These are phyloP conservation scores for Nannochloropsis oceanica DNA, from an alignment of 108 stramenopile genomes.

Conservation along the genomic window DNA sequence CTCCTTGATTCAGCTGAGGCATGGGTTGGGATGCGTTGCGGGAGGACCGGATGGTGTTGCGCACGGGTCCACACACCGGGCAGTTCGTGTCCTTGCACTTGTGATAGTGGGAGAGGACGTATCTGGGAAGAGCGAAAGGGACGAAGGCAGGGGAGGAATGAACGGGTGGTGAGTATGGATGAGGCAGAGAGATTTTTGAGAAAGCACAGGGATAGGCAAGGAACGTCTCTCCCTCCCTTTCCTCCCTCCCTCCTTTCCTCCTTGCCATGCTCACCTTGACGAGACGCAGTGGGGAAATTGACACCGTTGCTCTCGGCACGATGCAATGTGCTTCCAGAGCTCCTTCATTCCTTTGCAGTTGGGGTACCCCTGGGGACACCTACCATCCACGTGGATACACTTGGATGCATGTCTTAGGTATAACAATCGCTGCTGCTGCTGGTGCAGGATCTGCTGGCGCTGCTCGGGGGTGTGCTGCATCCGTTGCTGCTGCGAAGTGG, in stretches of 20 bases:
- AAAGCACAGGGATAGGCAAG: not conserved
- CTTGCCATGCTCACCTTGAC: constrained; percentile 21
- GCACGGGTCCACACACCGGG: constrained; percentile 88
- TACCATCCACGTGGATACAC: constrained; percentile 62
- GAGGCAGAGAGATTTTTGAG: not conserved
- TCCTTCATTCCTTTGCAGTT: constrained; percentile 92
- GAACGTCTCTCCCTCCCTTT: not conserved
- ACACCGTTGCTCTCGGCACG: constrained; percentile 89
- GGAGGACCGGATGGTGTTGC: constrained; percentile 59
- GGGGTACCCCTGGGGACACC: constrained; percentile 66
- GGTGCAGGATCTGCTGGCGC: constrained; percentile 60
- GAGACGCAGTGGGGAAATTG: constrained; percentile 83
- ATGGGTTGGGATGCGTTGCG: not conserved
- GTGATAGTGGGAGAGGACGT: constrained; percentile 91
- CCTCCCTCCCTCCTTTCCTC: too few relatives aligned
- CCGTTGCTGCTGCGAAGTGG: constrained; percentile 30
- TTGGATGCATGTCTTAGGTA: constrained; percentile 91
- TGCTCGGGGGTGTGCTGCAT: constrained; percentile 1
- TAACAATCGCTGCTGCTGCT: constrained; percentile 91
- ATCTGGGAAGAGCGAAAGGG: constrained; percentile 32
- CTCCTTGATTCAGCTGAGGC: not conserved
- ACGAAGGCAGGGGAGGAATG: not conserved
- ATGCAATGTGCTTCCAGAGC: constrained; percentile 95
- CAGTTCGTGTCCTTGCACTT: constrained; percentile 82
- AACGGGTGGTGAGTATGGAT: not conserved